These are phyloP conservation scores for Amniculicola lignicola DNA, from an alignment of 495 filamentous ascomycete species.

Conservation along the genomic window DNA sequence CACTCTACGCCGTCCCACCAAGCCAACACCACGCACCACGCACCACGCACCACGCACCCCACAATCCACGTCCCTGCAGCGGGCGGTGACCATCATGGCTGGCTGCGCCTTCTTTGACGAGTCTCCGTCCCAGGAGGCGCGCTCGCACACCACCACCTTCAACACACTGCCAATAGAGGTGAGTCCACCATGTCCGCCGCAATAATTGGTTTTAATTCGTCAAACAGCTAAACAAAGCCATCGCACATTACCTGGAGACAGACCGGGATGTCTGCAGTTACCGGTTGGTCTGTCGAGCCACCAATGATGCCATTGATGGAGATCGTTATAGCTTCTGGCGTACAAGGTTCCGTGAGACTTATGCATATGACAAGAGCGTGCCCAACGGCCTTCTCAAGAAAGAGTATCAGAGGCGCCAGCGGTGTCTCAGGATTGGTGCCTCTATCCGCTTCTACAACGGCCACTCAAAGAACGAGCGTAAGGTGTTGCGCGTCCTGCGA, in stretches of 20 bases:
- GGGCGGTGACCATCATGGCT: too few relatives aligned
- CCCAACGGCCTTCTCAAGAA: constrained; percentile 16
- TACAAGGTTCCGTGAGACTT: constrained; percentile 29
- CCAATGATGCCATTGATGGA: constrained; percentile 36
- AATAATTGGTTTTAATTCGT: not conserved
- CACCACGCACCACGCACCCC: too few relatives aligned
- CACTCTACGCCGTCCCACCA: too few relatives aligned
- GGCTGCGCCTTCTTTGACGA: too few relatives aligned
- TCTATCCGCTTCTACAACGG: constrained; percentile 30
- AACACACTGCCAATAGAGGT: constrained; percentile 21
- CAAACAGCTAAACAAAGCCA: constrained; percentile 36
- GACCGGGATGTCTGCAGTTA: constrained; percentile 38
- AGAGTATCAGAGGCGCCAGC: constrained; percentile 33
- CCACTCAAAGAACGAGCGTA: constrained; percentile 10
- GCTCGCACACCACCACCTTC: constrained; percentile 9
- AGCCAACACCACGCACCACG: too few relatives aligned
- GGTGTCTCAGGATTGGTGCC: constrained; percentile 23
- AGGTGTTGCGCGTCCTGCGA: constrained; percentile 30
- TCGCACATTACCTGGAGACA: constrained; percentile 35
- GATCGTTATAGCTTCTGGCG: constrained; percentile 39
- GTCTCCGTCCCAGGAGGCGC: too few relatives aligned
- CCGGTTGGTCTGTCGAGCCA: constrained; percentile 30
- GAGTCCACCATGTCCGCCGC: not conserved
- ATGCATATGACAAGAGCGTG: constrained; percentile 11
- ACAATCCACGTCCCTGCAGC: too few relatives aligned